A percentile compares a stretch with the other conserved stretches of the same genome.
Conservation (phyloP, 2,329 filamentous ascomycete species). For the Fusarium tricinctum region DNA sequence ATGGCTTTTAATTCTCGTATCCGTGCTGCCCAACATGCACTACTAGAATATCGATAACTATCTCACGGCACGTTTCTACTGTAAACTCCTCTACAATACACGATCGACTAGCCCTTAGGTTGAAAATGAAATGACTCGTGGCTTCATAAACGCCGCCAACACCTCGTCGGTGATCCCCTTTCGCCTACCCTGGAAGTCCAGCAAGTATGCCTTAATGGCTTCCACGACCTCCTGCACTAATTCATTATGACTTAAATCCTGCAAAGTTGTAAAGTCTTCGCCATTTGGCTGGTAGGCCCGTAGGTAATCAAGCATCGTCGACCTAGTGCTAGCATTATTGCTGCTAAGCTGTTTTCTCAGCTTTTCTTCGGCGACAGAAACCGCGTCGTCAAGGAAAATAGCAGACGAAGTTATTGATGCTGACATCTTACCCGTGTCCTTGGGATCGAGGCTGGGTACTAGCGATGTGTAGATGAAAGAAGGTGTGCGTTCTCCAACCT, state of each 20-base stretch:
- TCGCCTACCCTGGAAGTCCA: slow-evolving; percentile 6
- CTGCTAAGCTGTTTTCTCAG: slow-evolving; percentile 11
- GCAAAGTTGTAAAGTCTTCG: background rate
- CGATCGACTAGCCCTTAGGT: background rate
- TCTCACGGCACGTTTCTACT: background rate
- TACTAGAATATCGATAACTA: too few species aligned
- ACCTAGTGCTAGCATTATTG: background rate
- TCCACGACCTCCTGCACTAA: slow-evolving; percentile 4
- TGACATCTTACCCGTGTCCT: slow-evolving; percentile 2
- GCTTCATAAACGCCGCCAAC: slow-evolving; percentile 9
- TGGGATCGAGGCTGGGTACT: slow-evolving; percentile 8
- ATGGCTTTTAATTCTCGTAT: background rate
- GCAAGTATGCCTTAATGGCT: slow-evolving; percentile 7
- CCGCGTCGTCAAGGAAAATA: slow-evolving; percentile 3
- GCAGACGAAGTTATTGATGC: slow-evolving; percentile 8
- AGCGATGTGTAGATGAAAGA: slow-evolving; percentile 15
- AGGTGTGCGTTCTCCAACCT: slow-evolving; percentile 7
- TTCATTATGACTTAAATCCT: background rate
- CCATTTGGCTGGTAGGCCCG: background rate
- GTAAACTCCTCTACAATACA: background rate
- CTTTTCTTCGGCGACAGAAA: slow-evolving; percentile 6
- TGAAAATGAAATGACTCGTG: slow-evolving; percentile 5
- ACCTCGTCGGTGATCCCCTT: slow-evolving; percentile 9
- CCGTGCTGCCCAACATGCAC: background rate
- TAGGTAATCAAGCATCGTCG: slow-evolving; percentile 8